Conservation (phyloP, 2,329 filamentous ascomycete species). For the Zymoseptoria passerinii region DNA sequence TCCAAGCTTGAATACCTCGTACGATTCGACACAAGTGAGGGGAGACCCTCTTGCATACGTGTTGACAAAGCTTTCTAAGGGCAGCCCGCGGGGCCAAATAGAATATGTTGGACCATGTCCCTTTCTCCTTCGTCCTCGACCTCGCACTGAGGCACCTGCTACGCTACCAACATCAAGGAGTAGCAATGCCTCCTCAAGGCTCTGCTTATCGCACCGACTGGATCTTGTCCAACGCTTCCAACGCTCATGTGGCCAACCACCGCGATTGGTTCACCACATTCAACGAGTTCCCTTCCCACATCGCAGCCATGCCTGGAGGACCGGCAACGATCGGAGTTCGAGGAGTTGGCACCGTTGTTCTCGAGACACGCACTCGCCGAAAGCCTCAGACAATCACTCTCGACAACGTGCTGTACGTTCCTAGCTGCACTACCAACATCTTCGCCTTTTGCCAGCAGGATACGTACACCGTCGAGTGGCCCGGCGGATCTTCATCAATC, state of each 20-base stretch:
- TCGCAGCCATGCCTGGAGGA: not conserved
- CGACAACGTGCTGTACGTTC: slow-evolving; percentile 11
- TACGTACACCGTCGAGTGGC: not conserved
- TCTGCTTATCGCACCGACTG: slow-evolving; percentile 14
- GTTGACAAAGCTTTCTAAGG: too few relatives aligned
- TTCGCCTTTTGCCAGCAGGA: not conserved
- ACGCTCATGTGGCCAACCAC: slow-evolving; percentile 16
- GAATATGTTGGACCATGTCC: too few relatives aligned
- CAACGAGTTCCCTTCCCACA: not conserved
- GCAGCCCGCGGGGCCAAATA: too few relatives aligned
- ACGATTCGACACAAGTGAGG: too few relatives aligned
- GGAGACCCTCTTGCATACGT: too few relatives aligned
- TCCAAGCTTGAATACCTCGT: too few relatives aligned
- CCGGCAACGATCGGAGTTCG: too few relatives aligned
- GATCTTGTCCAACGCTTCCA: slow-evolving; percentile 13
- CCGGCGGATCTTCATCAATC: too few relatives aligned
- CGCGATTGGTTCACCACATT: slow-evolving; percentile 16
- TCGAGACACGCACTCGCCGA: slow-evolving; percentile 1
- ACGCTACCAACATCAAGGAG: too few relatives aligned
- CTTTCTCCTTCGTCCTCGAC: too few relatives aligned
- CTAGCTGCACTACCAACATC: slow-evolving; percentile 8
- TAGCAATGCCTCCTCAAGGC: slow-evolving; percentile 15
- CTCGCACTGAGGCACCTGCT: too few relatives aligned
- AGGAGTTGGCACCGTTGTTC: slow-evolving; percentile 5
- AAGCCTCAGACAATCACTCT: slow-evolving; percentile 3